Evolutionary conservation across 1,284 basidiomycete genomes (phyloP).

Genomic region (Bondarzewia mesenterica): DNA sequence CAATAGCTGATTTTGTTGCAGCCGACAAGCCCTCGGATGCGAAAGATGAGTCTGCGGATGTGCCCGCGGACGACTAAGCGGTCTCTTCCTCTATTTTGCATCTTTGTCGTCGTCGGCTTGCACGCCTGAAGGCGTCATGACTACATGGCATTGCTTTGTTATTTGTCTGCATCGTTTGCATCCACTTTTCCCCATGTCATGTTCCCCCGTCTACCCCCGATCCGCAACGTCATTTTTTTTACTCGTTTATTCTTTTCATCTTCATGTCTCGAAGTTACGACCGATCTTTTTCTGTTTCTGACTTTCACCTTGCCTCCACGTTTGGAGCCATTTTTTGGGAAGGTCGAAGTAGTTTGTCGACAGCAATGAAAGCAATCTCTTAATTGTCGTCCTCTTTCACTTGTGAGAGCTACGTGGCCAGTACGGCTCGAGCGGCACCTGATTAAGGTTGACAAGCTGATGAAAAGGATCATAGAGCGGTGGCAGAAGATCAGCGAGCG

Average conservation of each 20-base stretch:
- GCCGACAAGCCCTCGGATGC: slow-evolving; percentile 56
- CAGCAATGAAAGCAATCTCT: slow-evolving; percentile 2
- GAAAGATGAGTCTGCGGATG: slow-evolving; percentile 56
- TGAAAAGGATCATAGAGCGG: no score
- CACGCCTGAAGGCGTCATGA: neutral
- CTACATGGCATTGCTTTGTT: neutral
- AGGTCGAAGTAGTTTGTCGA: slow-evolving; percentile 1
- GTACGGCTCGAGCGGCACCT: no score
- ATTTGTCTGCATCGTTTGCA: neutral
- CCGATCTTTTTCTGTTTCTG: slow-evolving; percentile 3
- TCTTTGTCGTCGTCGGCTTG: slow-evolving; percentile 4
- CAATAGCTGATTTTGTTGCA: slow-evolving; percentile 2
- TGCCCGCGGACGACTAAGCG: slow-evolving; percentile 42
- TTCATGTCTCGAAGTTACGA: slow-evolving; percentile 2
- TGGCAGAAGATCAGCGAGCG: no score
- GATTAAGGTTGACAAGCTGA: no score
- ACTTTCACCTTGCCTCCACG: neutral
- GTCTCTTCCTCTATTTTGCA: slow-evolving; percentile 1
- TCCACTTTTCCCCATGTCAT: neutral
- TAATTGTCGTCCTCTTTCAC: slow-evolving; percentile 1
- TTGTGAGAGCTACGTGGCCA: neutral
- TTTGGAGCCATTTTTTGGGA: neutral
- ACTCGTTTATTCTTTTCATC: slow-evolving; percentile 4
- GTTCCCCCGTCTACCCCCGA: slow-evolving; percentile 5
- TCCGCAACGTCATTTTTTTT: slow-evolving; percentile 8